Conservation (phyloP, 108 stramenopile genomes). For the Skeletonema menzelii region DNA sequence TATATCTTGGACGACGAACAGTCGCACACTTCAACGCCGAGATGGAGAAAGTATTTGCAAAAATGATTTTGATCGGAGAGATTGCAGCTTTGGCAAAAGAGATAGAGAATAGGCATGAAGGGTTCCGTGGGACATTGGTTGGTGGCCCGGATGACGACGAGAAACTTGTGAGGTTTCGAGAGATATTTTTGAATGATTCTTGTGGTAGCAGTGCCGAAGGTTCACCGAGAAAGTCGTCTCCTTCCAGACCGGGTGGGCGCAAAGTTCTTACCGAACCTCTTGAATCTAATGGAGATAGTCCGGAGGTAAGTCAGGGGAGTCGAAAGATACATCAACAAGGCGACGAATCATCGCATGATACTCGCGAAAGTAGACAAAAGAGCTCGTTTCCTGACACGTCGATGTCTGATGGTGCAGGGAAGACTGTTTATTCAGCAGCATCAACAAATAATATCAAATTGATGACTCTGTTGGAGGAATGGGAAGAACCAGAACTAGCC, state of each 20-base stretch:
- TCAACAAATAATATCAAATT: conserved; percentile 17
- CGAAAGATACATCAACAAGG: not conserved
- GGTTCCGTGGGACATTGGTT: not conserved
- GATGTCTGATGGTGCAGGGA: not conserved
- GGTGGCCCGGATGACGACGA: conserved; percentile 10
- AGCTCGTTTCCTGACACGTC: not conserved
- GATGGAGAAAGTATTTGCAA: conserved; percentile 59
- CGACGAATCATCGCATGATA: not conserved
- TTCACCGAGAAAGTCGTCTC: not conserved
- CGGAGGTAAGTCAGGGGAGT: not conserved
- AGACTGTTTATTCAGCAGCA: not conserved
- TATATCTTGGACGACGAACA: conserved; percentile 61
- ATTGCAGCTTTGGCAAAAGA: conserved; percentile 52
- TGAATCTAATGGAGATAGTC: not conserved
- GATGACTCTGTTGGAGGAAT: conserved; percentile 48
- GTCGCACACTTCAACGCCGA: conserved; percentile 53
- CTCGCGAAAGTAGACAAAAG: not conserved
- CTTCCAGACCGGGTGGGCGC: conserved; percentile 1
- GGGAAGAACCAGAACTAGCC: conserved; percentile 62
- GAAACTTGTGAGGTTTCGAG: conserved; percentile 27
- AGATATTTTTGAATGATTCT: conserved; percentile 17
- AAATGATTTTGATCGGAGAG: conserved; percentile 66
- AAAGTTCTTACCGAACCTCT: not conserved
- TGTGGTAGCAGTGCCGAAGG: conserved; percentile 1
- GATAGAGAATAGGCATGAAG: conserved; percentile 23